Evolutionary conservation across 495 filamentous ascomycete genomes (phyloP), one percentile per base, ranked within the genome.

Genomic region (Penicillium roqueforti): DNA sequence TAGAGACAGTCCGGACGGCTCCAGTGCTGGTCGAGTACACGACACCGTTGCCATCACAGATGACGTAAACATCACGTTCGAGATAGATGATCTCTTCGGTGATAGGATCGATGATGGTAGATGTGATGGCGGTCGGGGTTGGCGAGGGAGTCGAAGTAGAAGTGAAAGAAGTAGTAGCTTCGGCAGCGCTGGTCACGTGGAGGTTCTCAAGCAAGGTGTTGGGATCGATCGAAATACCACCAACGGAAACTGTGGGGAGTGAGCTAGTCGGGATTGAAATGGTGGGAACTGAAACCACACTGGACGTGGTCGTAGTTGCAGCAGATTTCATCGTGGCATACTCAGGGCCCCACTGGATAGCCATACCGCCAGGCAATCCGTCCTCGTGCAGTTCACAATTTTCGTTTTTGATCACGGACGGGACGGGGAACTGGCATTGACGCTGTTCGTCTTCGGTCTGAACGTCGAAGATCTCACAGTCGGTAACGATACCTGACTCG

Each of bases 381-480:
- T 61, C 52, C 28, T 63, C 55, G 47, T 69, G 63, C 37, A 74
- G 48, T 3, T 54, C 23, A 22, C 67, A 55, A 23, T 76, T 55
- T 22, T 81, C 79, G 23, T 61, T 10, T 10, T 55, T 53, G 13
- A 86, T 54, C 6, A 55, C 59, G 1, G 57, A 53, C 0, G 83
- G 82, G 5, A 80, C 8, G n/a, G 77, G 65, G 54, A 83, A 77
- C 8, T 53, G 65, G 54, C 76, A 80, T 11, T 76, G 51, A 0
- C 58, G 57, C 42, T 69, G 63, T 10, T 74, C 64, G 5, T 37
- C 47, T 18, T 82, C 71, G 20, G 54, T 54, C 55, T 85, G 77
- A 43, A 86, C 62, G 47, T 72, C 65, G 66, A 88, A 88, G n/a
- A 86, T 55, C 0, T 68, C 61, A 66, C 85, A 88, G 50, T 80